Evolutionary conservation across 2,329 filamentous ascomycete species (phyloP), one percentile per base, ranked within the genome.

Genomic region (Venturia asperata): DNA sequence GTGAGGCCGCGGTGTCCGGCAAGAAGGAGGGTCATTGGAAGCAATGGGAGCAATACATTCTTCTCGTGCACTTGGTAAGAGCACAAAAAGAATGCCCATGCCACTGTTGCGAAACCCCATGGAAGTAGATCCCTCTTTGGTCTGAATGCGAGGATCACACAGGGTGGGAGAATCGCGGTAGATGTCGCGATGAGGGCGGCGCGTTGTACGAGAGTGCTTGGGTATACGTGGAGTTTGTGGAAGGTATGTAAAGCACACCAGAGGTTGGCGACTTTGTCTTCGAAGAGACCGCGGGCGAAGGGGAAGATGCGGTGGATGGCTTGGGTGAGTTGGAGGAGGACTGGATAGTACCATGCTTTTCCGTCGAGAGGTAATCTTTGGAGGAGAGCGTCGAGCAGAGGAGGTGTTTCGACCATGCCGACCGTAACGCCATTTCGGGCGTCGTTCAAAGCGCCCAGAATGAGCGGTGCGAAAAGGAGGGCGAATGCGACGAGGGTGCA

Each of bases 1-100:
- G 85, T 85, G 62, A 99, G 78, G 0, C 93, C 93, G 61, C 90
- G 85, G 68, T 87, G 85, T 19, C 89, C 87, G 19, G 90, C 89
- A 47, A 99, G 81, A 5, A 97, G 81, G 7, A 97, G 77, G 0
- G 92, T 97, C 90, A 95, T 96, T 0, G 94, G 94, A 74, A 97
- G 85, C 60, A 99, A 80, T 0, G 94, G 95, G 2, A 99, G 83
- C 5, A 99, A 81, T 0, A 96, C 91, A 69, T 92, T 97, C 82
- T 99, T 99, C 78, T 99, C 94, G 72, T 99, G 94, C 0, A 99
- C 95, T 74, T 99, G 94, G 75, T 96, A 99, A 71, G 91, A 95
- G 78, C 95, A 97, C 19, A 99, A 81, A 75, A 97, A 99, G 80
- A 99, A 99, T 0, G 89, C 93, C 94, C 94, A 99, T 1, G 92